These are phyloP conservation scores for Fusarium luffae DNA, from an alignment of 2,329 filamentous ascomycete genomes.

Conservation along the genomic window DNA sequence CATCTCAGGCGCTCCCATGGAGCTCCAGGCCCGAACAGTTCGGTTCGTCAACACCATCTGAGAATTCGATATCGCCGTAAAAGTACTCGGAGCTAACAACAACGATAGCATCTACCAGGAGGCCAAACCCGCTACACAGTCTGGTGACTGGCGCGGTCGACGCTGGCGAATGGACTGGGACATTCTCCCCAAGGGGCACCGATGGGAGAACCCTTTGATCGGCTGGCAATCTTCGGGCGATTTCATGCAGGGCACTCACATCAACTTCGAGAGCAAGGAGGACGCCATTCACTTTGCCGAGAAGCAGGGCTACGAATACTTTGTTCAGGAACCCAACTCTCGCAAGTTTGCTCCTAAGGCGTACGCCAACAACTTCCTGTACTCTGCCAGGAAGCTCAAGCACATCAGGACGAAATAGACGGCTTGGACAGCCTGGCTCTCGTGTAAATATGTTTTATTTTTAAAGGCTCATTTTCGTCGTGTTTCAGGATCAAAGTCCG, in stretches of 20 bases:
- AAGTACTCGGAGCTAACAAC: conserved; percentile 14
- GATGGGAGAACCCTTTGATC: conserved; percentile 99
- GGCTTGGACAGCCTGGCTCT: conserved; percentile 13
- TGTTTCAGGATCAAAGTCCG: neutral
- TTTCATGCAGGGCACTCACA: conserved; percentile 90
- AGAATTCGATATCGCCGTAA: neutral
- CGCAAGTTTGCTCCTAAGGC: conserved; percentile 87
- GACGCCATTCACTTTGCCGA: conserved; percentile 95
- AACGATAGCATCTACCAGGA: conserved; percentile 85
- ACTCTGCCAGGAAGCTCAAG: conserved; percentile 88
- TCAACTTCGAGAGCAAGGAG: conserved; percentile 93
- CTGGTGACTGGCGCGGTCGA: conserved; percentile 83
- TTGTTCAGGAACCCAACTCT: conserved; percentile 95
- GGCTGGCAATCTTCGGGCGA: conserved; percentile 98
- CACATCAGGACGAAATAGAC: conserved; percentile 81
- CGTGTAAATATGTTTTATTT: conserved; percentile 47
- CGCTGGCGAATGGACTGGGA: conserved; percentile 99
- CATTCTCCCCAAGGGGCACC: conserved; percentile 87
- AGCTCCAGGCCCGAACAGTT: conserved; percentile 93
- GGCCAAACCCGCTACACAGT: conserved; percentile 95
- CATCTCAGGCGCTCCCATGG: conserved; percentile 90
- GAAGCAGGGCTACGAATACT: conserved; percentile 99
- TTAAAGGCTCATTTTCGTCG: conserved; percentile 29
- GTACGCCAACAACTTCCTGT: conserved; percentile 96
- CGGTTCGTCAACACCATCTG: conserved; percentile 68